Percentiles rank a stretch among this genome's conserved stretches.
Evolutionary conservation across 1,139 yeast genomes (phyloP).

Genomic region (Candida pseudocylindracea): DNA sequence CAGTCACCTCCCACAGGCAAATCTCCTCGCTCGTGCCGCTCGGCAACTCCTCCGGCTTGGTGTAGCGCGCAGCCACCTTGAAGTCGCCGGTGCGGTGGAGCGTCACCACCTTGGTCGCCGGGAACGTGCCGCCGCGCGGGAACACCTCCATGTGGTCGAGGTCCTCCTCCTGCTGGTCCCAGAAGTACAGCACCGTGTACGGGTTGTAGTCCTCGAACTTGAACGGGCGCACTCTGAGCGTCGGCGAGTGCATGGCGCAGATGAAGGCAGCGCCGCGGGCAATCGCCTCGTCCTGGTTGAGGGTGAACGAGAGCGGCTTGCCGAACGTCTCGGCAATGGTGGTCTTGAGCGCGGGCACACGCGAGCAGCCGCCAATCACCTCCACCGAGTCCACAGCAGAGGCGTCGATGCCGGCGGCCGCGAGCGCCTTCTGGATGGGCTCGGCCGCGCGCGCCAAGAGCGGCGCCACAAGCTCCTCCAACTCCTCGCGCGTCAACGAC

Average conservation of each 20-base stretch:
- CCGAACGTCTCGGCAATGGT: conserved; percentile 63
- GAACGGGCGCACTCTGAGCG: conserved; percentile 96
- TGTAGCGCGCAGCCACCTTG: conserved; percentile 68
- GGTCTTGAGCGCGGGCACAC: conserved; percentile 85
- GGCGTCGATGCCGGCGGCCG: conserved; percentile 49
- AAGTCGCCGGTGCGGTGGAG: conserved; percentile 84
- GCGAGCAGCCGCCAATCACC: conserved; percentile 94
- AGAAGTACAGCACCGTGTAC: conserved; percentile 79
- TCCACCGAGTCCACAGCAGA: conserved; percentile 79
- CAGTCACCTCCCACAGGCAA: conserved; percentile 73
- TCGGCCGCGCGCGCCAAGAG: conserved; percentile 49
- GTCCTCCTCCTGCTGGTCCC: conserved; percentile 90
- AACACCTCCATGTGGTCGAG: conserved; percentile 88
- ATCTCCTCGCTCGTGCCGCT: conserved; percentile 42
- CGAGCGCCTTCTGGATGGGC: conserved; percentile 69
- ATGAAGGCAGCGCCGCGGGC: conserved; percentile 99
- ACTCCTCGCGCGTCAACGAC: conserved; percentile 72
- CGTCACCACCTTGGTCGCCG: conserved; percentile 89
- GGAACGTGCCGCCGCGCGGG: conserved; percentile 86
- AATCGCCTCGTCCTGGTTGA: conserved; percentile 97
- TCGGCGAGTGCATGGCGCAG: conserved; percentile 98
- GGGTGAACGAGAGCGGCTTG: conserved; percentile 77
- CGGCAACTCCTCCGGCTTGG: conserved; percentile 54
- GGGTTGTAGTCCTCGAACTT: conserved; percentile 92
- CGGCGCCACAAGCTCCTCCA: conserved; percentile 77